phyloP scores from a whole-genome alignment of 2,329 filamentous ascomycete genomes.

The Colletotrichum sansevieriae region DNA sequence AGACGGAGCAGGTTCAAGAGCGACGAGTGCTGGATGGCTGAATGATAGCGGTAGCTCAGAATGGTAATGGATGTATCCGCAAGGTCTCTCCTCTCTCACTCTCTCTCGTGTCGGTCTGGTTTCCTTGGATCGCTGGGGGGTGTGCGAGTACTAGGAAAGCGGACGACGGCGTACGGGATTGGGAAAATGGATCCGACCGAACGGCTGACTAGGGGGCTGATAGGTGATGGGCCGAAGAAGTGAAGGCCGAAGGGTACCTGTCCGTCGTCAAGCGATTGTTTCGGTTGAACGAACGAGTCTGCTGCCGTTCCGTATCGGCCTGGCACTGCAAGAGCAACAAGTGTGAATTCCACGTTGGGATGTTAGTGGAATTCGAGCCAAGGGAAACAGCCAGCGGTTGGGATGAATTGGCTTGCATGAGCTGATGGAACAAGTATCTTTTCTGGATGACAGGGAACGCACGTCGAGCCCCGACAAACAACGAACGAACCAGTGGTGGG shows the following conservation, averaged over 20 bases:
- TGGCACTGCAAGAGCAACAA: slow-evolving; percentile 3
- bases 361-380: slow-evolving; percentile 18
- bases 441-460: slow-evolving; percentile 7
- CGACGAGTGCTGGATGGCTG: slow-evolving; percentile 5
- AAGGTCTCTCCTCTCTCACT: neutral
- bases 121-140: slow-evolving; percentile 6
- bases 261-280: slow-evolving; percentile 24
- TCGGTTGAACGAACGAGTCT: slow-evolving; percentile 10
- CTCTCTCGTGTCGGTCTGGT: neutral
- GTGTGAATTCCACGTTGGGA: too few relatives aligned
- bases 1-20: slow-evolving; percentile 2
- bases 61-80: slow-evolving; percentile 12
- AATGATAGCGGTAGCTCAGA: slow-evolving; percentile 1
- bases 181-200: slow-evolving; percentile 39
- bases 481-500: slow-evolving; percentile 13
- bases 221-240: slow-evolving; percentile 37
- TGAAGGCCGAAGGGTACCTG: slow-evolving; percentile 35
- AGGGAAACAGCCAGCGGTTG: neutral
- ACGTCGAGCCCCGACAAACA: slow-evolving; percentile 8
- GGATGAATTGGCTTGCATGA: slow-evolving; percentile 4
- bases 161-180: slow-evolving; percentile 16
- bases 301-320: slow-evolving; percentile 29
- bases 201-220: slow-evolving; percentile 26
- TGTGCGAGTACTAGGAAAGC: slow-evolving; percentile 11
- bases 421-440: slow-evolving; percentile 6